Evolutionary conservation across 257 asterid species (phyloP), one percentile per base, ranked within the genome.

Genomic region (Nemophila menziesii): DNA sequence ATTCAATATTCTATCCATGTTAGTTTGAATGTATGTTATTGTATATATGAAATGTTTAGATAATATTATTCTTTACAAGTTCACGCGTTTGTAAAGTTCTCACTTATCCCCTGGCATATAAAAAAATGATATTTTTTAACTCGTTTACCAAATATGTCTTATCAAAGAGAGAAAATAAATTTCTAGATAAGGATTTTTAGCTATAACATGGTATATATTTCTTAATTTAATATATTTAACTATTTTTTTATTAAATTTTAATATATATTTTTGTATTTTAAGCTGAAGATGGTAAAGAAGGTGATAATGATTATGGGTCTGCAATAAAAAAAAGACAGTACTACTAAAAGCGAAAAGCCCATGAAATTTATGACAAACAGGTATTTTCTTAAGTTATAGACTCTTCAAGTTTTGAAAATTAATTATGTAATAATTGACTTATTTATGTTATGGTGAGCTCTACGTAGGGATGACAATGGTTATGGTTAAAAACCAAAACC

Each of bases 271-370:
- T 63, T 14, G 24, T 34, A 40, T 49, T 24, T 46, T 52, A 61
- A 90, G 94, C 57, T 38, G 89, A 74, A 45, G 98, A 74, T 54
- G 97, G 77, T 56, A 92, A 75, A 22, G 94, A 84, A 44, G 46
- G 17, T 49, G 58, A 64, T 19, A 80, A 42, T 51, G 94, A 81
- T 11, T 75, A 68, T 69, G 94, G 92, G 46, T 73, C 94, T 16
- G 72, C 93, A 20, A 72, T 72, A 66, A 89, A 79, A 72, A 90
- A 62, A 70, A 79, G 89, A 68, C 86, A n/a, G 93, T 48, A 64
- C 73, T 65, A 58, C 82, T 20, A 81, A 74, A 73, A 62, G 55
- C 51, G 68, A 53, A 22, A 81, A 63, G 73, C 67, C 49, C 47
- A 69, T 72, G 62, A 90, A 86, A 74, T 68, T 92, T 52, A 59